Evolutionary conservation across 2,329 filamentous ascomycete genomes (phyloP).

Genomic region (Byssochlamys sp.): DNA sequence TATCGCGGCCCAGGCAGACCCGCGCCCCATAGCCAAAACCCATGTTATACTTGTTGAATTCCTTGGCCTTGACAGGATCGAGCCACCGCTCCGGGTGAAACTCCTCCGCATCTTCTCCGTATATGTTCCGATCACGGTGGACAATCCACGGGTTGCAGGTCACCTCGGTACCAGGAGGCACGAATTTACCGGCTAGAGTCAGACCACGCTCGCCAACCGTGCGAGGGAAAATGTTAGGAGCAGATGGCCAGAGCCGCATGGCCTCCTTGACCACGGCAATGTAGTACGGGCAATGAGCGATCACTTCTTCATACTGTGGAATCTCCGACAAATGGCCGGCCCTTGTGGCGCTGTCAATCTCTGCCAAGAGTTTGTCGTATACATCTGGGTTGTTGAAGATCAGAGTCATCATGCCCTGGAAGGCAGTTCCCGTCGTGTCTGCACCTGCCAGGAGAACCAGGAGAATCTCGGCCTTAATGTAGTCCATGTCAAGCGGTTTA

Average conservation of each 20-base stretch:
- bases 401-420: constrained; percentile 40
- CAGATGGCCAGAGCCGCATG: constrained; percentile 43
- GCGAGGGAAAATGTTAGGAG: constrained; percentile 44
- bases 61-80: constrained; percentile 26
- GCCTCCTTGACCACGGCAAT: constrained; percentile 44
- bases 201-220: constrained; percentile 30
- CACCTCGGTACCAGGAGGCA: constrained; percentile 37
- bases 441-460: constrained; percentile 45
- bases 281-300: constrained; percentile 38
- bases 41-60: constrained; percentile 41
- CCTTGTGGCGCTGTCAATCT: constrained; percentile 34
- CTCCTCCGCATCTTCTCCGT: constrained; percentile 31
- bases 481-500: constrained; percentile 40
- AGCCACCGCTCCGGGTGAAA: constrained; percentile 37
- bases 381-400: constrained; percentile 31
- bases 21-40: constrained; percentile 43
- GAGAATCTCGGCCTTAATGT: constrained; percentile 46
- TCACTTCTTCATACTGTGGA: constrained; percentile 36
- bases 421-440: constrained; percentile 44
- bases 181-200: constrained; percentile 30
- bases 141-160: constrained; percentile 28
- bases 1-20: constrained; percentile 41
- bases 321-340: constrained; percentile 14
- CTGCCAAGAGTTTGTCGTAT: constrained; percentile 39
- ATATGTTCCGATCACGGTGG: constrained; percentile 34